These are phyloP conservation scores for Gymnopilus dilepis DNA, from an alignment of 768 basidiomycete genomes.

Conservation along the genomic window DNA sequence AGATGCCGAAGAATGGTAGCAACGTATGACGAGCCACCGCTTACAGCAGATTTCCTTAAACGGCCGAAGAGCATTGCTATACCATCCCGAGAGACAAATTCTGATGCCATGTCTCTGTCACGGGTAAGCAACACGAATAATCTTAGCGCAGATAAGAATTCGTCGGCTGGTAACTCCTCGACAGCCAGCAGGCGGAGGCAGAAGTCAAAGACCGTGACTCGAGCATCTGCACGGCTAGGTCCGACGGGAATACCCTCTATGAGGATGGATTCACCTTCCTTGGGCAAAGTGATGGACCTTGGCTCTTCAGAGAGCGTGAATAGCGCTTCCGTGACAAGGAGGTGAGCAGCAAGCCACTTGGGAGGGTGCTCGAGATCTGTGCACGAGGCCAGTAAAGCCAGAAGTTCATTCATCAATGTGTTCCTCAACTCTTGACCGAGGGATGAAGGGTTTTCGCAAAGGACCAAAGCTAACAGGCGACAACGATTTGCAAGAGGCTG, in stretches of 20 bases:
- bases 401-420: conserved; percentile 67
- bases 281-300: conserved; percentile 64
- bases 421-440: conserved; percentile 58
- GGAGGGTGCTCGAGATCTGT: conserved; percentile 67
- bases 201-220: conserved; percentile 73
- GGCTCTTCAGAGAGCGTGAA: conserved; percentile 80
- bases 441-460: conserved; percentile 74
- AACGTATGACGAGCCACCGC: conserved; percentile 81
- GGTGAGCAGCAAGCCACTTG: conserved; percentile 85
- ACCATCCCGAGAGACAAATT: conserved; percentile 74
- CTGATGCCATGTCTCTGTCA: conserved; percentile 63
- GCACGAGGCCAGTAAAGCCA: conserved; percentile 69
- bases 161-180: conserved; percentile 73
- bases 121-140: conserved; percentile 86
- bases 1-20: conserved; percentile 91
- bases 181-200: conserved; percentile 73
- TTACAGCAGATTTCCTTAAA: conserved; percentile 62
- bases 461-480: conserved; percentile 82
- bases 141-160: conserved; percentile 81
- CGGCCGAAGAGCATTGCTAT: conserved; percentile 68
- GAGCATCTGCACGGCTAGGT: conserved; percentile 64
- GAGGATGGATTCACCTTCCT: conserved; percentile 68
- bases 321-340: conserved; percentile 86
- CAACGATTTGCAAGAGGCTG: conserved; percentile 82
- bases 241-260: conserved; percentile 60